Evolutionary conservation across 768 basidiomycete species (phyloP), one percentile per base, ranked within the genome.

Genomic region (Hortiboletus campestris): DNA sequence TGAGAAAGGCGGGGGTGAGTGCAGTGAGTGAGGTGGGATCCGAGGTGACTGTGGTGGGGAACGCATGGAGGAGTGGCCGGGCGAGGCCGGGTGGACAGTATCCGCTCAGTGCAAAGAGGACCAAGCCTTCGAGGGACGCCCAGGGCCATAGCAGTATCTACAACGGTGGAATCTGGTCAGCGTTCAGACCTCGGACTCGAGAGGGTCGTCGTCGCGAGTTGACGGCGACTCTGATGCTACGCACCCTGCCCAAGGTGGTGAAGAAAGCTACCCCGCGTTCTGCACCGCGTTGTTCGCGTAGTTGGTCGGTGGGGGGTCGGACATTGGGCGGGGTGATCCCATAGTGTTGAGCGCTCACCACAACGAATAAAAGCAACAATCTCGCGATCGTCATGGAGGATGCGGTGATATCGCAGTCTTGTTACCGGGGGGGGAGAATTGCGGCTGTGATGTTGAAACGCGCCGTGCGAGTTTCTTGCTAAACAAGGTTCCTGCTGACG

Each of bases 321-420:
- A 12, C 42, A n/a, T 65, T 58, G 31, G 66, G 66, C 1, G 66
- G 14, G 0, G 66, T 67, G 4, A 12, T 5, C 4, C 41, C 48
- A 39, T 51, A 48, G 0, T 41, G 29, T 8, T 53, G 54, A 10
- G 52, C 31, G 14, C 34, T 7, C 2, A 19, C 16, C 10, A 17
- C 34, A 32, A 53, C 16, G 34, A 57, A 13, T 35, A 60, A 19
- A 6, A 65, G 45, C 0, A 67, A 12, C 8, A 57, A 8, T 17
- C 57, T 67, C 3, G 17, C 12, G 35, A 57, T 36, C 12, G 49
- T n/a, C 52, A 46, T 41, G 40, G 16, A 13, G 17, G 4, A 19
- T 19, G 39, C 2, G 10, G 11, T 52, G 38, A 6, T 9, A 17
- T 10, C 3, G 19, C 10, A 32, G 20, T 10, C 46, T 22, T 10